Conservation (phyloP, 2,329 filamentous ascomycete species). For the Alternaria arborescens region DNA sequence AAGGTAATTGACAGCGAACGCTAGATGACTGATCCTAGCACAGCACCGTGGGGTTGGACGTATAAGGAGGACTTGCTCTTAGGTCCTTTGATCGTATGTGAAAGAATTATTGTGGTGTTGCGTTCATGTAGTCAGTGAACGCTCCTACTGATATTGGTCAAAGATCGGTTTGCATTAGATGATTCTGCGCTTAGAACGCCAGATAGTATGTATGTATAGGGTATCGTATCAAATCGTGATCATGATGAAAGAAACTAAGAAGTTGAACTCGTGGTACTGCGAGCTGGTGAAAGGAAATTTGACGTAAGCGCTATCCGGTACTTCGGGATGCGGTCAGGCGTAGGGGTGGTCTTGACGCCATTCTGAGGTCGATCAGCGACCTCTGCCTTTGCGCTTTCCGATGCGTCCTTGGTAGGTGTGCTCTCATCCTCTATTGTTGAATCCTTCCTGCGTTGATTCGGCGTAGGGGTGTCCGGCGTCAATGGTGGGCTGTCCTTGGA, state of each 20-base stretch:
- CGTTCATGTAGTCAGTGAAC: neutral
- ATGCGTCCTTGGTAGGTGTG: constrained; percentile 16
- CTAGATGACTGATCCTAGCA: too few relatives aligned
- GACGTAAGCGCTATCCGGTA: constrained; percentile 46
- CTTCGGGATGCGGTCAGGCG: constrained; percentile 32
- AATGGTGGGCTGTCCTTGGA: constrained; percentile 23
- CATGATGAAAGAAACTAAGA: neutral
- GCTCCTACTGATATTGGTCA: neutral
- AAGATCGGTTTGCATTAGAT: neutral
- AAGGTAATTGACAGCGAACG: too few relatives aligned
- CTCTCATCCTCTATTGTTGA: constrained; percentile 10
- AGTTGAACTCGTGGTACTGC: constrained; percentile 5
- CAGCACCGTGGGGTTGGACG: too few relatives aligned
- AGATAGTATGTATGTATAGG: constrained; percentile 1
- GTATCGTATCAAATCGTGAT: constrained; percentile 7
- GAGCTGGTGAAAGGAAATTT: constrained; percentile 34
- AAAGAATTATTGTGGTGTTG: neutral
- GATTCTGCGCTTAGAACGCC: neutral
- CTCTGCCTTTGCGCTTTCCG: neutral
- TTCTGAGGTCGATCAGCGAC: constrained; percentile 1
- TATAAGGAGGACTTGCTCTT: too few relatives aligned
- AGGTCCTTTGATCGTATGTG: neutral
- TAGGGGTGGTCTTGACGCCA: constrained; percentile 5
- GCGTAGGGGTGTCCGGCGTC: constrained; percentile 33
- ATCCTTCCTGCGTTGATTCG: constrained; percentile 28